These are phyloP conservation scores for Lachnellula cervina DNA, from an alignment of 2,329 filamentous ascomycete species.

Conservation along the genomic window DNA sequence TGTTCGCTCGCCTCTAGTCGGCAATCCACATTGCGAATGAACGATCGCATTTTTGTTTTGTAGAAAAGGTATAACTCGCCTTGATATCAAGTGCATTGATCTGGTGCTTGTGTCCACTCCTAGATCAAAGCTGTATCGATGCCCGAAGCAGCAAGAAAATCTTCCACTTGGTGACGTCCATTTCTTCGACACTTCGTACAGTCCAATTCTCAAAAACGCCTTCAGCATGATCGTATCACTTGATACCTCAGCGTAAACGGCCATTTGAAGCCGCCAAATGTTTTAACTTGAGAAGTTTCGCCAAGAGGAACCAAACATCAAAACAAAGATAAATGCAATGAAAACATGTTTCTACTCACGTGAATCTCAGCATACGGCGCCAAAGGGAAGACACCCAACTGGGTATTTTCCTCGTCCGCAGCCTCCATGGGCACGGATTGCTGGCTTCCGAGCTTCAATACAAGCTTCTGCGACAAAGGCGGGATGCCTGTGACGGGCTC, in stretches of 20 bases:
- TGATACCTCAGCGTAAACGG: background rate
- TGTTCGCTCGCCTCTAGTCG: too few relatives aligned
- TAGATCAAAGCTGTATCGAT: too few relatives aligned
- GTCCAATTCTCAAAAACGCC: too few relatives aligned
- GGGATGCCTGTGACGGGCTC: conserved; percentile 92
- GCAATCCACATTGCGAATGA: too few relatives aligned
- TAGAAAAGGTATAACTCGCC: too few relatives aligned
- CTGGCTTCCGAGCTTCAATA: conserved; percentile 59
- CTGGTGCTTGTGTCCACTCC: too few relatives aligned
- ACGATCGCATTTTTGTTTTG: too few relatives aligned
- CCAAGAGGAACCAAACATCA: conserved; percentile 1
- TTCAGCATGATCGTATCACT: too few relatives aligned
- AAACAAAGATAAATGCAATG: conserved; percentile 4
- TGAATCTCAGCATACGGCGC: conserved; percentile 72
- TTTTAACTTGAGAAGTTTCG: background rate
- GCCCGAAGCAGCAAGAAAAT: too few relatives aligned
- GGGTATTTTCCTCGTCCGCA: conserved; percentile 65
- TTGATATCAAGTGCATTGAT: too few relatives aligned
- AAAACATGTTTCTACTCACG: conserved; percentile 52
- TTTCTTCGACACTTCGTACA: too few relatives aligned
- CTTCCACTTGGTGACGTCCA: too few relatives aligned
- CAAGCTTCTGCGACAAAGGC: conserved; percentile 70
- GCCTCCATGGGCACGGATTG: conserved; percentile 62
- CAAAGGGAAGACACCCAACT: conserved; percentile 61
- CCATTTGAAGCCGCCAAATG: background rate